A percentile compares a stretch with the other conserved stretches of the same genome.
These are phyloP conservation scores for Pseudoturritis turrita DNA, from an alignment of 345 rosid species.

Conservation along the genomic window DNA sequence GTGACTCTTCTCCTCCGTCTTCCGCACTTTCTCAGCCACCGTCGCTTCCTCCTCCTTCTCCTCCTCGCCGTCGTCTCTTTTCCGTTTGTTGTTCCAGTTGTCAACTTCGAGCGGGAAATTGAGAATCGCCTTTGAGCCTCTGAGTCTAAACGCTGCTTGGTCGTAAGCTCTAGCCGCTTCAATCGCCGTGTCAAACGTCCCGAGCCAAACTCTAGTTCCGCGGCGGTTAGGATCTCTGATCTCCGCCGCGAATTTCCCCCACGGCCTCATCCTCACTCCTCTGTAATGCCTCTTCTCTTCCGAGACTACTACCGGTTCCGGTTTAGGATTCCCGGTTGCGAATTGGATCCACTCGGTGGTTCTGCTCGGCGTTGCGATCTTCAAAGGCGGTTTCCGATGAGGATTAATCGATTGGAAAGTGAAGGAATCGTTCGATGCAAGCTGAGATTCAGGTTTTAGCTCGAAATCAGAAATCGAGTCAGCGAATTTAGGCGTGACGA, in stretches of 20 bases:
- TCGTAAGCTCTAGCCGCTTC: slow-evolving; percentile 92
- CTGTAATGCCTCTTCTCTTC: slow-evolving; percentile 59
- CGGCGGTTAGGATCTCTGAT: slow-evolving; percentile 79
- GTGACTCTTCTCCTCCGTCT: slow-evolving; percentile 23
- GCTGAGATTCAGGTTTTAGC: no score
- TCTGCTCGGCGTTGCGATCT: slow-evolving; percentile 46
- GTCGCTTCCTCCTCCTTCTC: slow-evolving; percentile 14
- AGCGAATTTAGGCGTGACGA: slow-evolving; percentile 25
- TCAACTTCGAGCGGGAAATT: slow-evolving; percentile 86
- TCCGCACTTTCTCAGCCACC: slow-evolving; percentile 17
- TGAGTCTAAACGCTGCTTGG: slow-evolving; percentile 67
- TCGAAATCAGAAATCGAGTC: slow-evolving; percentile 18
- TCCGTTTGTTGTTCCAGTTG: slow-evolving; percentile 39
- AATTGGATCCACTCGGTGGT: slow-evolving; percentile 48
- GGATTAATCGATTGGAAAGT: slow-evolving; percentile 13
- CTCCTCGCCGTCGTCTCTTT: slow-evolving; percentile 19
- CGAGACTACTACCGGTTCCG: neutral
- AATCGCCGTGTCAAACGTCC: slow-evolving; percentile 67
- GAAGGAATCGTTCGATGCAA: slow-evolving; percentile 5
- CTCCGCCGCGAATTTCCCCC: slow-evolving; percentile 99
- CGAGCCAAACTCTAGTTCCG: slow-evolving; percentile 80
- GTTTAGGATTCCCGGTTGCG: slow-evolving; percentile 9
- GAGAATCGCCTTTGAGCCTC: slow-evolving; percentile 79
- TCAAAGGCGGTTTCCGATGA: slow-evolving; percentile 44
- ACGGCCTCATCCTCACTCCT: slow-evolving; percentile 89